Conservation (phyloP, 805 yeast species). For the Myxozyma vanderwaltii region DNA sequence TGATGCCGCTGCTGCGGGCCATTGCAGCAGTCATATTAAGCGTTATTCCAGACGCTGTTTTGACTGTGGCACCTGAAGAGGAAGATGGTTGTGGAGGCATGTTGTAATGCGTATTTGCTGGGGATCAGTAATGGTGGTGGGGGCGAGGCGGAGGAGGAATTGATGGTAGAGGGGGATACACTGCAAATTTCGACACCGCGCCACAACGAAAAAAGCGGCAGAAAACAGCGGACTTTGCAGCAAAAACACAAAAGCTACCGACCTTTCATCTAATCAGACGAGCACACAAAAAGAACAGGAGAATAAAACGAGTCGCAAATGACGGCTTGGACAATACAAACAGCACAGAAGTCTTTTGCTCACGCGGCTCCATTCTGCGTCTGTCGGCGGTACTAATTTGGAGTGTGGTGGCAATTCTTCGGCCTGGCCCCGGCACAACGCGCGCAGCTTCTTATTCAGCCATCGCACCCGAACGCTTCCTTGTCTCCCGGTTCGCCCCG, state of each 20-base stretch:
- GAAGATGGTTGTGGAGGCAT: slow-evolving; percentile 20
- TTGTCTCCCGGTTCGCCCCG: not conserved
- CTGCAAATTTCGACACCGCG: no score
- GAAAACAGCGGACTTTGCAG: no score
- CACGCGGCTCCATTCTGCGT: no score
- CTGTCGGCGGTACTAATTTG: no score
- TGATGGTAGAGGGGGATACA: not conserved
- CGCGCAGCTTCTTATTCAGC: not conserved
- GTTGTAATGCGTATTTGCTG: not conserved
- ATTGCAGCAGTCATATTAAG: slow-evolving; percentile 34
- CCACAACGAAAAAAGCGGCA: no score
- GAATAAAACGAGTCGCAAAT: not conserved
- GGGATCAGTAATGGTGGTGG: not conserved
- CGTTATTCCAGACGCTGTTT: slow-evolving; percentile 29
- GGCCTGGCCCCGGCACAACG: no score
- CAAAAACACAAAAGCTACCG: no score
- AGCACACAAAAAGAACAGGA: not conserved
- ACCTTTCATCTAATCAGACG: no score
- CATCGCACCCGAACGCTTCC: slow-evolving; percentile 5
- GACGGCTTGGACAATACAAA: no score
- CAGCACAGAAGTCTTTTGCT: no score
- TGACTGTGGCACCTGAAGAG: slow-evolving; percentile 19
- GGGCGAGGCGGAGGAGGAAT: not conserved
- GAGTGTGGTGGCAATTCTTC: slow-evolving; percentile 2
- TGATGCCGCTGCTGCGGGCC: slow-evolving; percentile 32